A percentile compares a stretch with the other conserved stretches of the same genome.
Conservation (phyloP, 768 basidiomycete genomes). For the Pluteus cervinus region DNA sequence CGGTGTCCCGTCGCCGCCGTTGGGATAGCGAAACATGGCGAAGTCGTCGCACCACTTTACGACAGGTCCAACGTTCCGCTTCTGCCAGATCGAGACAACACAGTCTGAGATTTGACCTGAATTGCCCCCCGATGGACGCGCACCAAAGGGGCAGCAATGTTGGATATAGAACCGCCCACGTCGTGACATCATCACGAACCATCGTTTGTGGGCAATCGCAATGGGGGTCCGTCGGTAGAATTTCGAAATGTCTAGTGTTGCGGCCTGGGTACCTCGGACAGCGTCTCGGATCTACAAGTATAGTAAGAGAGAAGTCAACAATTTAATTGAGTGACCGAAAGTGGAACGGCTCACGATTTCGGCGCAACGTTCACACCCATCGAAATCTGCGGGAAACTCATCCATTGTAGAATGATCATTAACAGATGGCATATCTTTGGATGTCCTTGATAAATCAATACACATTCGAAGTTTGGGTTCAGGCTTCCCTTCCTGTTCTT, state of each 20-base stretch:
- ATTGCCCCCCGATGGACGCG: slow-evolving; percentile 9
- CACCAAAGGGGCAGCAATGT: slow-evolving; percentile 15
- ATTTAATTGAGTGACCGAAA: neutral
- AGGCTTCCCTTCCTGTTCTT: slow-evolving; percentile 9
- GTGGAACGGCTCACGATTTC: slow-evolving; percentile 8
- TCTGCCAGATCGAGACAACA: slow-evolving; percentile 7
- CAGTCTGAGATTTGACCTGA: slow-evolving; percentile 13
- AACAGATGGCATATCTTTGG: slow-evolving; percentile 2
- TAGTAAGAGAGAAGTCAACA: too few relatives aligned
- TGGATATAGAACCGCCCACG: slow-evolving; percentile 11
- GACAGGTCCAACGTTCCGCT: slow-evolving; percentile 3
- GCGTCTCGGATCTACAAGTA: slow-evolving; percentile 12
- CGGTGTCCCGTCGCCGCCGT: neutral
- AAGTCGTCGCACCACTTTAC: slow-evolving; percentile 18
- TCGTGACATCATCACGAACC: slow-evolving; percentile 10
- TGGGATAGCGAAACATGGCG: slow-evolving; percentile 4
- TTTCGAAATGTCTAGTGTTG: slow-evolving; percentile 15
- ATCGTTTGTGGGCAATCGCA: slow-evolving; percentile 9
- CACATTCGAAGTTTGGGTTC: slow-evolving; percentile 12
- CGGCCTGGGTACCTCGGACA: slow-evolving; percentile 16
- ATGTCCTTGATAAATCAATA: slow-evolving; percentile 12
- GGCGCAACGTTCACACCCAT: slow-evolving; percentile 6
- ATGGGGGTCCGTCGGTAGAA: slow-evolving; percentile 12
- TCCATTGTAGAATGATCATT: slow-evolving; percentile 11
- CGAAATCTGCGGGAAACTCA: slow-evolving; percentile 12